phyloP scores from a whole-genome alignment of 345 rosid genomes.

The Eucalyptus dawsonii region DNA sequence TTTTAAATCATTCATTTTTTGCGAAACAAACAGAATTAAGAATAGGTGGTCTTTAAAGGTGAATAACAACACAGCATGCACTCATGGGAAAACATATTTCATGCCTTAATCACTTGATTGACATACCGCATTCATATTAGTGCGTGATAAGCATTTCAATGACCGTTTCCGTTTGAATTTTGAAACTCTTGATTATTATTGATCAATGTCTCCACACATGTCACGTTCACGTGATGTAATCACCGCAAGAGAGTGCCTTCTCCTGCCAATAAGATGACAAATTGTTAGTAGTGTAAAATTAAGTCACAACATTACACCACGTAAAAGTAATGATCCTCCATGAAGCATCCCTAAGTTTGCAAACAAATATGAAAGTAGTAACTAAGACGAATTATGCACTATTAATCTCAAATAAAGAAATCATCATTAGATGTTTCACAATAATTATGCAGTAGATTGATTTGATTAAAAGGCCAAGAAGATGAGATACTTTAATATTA shows the following conservation, averaged over 20 bases:
- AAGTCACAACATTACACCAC: not conserved
- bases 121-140: not conserved
- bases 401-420: not conserved
- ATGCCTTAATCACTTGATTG: not conserved
- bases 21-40: fast-evolving
- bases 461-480: not conserved
- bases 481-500: not conserved
- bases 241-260: not conserved
- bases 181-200: not conserved
- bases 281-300: not conserved
- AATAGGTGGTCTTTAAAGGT: fast-evolving
- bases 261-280: not conserved
- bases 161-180: not conserved
- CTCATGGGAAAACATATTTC: not conserved
- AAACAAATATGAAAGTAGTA: not conserved
- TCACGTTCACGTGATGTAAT: not conserved
- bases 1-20: fast-evolving
- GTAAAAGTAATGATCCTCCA: not conserved
- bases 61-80: not conserved
- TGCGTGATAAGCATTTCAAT: not conserved
- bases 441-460: no score
- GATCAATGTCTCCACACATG: not conserved
- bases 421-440: not conserved
- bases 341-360: not conserved
- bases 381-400: not conserved